phyloP scores from a whole-genome alignment of 805 yeast species.

The Hanseniaspora jakobsenii region DNA sequence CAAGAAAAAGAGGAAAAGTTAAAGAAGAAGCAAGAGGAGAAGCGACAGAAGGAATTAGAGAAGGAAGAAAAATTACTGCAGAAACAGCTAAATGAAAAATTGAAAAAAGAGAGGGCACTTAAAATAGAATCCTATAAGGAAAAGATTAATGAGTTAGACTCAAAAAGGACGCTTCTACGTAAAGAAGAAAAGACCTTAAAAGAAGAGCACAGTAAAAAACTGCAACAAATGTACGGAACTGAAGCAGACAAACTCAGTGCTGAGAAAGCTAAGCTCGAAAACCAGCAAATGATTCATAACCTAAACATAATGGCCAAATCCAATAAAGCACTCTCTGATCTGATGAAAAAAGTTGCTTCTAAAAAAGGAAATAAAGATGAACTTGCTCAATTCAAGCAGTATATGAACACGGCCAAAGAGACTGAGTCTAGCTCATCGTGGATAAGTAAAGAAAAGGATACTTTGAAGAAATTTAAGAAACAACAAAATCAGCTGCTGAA shows the following conservation, averaged over 20 bases:
- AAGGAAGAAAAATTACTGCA: constrained; percentile 1
- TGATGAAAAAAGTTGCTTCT: constrained; percentile 79
- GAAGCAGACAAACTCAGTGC: neutral
- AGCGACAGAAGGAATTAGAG: neutral
- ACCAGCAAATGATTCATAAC: constrained; percentile 64
- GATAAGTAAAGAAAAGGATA: constrained; percentile 19
- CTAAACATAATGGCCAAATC: constrained; percentile 69
- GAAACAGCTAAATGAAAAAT: constrained; percentile 13
- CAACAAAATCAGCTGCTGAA: constrained; percentile 16
- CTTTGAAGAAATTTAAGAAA: constrained; percentile 19
- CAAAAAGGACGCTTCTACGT: constrained; percentile 26
- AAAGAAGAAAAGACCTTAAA: constrained; percentile 22
- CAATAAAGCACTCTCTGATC: constrained; percentile 50
- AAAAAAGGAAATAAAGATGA: constrained; percentile 65
- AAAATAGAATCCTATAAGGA: constrained; percentile 14
- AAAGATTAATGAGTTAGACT: constrained; percentile 22
- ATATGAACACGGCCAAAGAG: constrained; percentile 63
- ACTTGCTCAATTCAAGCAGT: constrained; percentile 65
- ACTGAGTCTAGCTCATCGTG: constrained; percentile 47
- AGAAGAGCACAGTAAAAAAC: constrained; percentile 19
- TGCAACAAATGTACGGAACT: no score
- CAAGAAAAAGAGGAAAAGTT: constrained; percentile 12
- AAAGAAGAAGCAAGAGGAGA: constrained; percentile 4
- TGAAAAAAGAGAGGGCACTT: constrained; percentile 11
- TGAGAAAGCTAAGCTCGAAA: neutral